Conservation (phyloP, 2,329 filamentous ascomycete genomes). For the Lecanicillium sp. region DNA sequence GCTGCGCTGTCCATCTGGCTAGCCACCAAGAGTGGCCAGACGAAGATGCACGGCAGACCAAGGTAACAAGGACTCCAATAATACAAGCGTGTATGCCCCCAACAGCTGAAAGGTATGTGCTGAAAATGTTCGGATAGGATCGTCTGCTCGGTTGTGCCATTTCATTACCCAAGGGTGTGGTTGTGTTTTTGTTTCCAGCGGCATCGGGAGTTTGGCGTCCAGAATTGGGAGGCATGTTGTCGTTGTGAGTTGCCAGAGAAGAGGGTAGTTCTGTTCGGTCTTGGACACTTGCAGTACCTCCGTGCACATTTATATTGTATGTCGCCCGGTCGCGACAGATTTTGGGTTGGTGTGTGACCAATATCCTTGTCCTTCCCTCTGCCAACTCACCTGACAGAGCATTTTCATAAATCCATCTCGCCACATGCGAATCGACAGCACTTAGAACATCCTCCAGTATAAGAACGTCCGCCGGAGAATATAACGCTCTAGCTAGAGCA, state of each 20-base stretch:
- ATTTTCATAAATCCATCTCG: conserved; percentile 8
- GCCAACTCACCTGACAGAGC: conserved; percentile 6
- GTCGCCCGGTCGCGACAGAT: conserved; percentile 3
- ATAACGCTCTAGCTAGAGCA: conserved; percentile 63
- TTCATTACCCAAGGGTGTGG: not conserved
- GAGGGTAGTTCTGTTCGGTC: not conserved
- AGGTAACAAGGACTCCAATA: not conserved
- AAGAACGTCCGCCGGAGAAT: conserved; percentile 60
- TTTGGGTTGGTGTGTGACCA: conserved; percentile 10
- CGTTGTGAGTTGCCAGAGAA: not conserved
- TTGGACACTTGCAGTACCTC: conserved; percentile 1
- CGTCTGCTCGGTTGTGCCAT: not conserved
- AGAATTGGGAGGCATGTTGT: not conserved
- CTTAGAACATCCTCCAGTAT: conserved; percentile 70
- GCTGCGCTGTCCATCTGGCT: conserved; percentile 6
- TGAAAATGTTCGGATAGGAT: not conserved
- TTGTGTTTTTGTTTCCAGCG: not conserved
- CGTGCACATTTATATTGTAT: conserved; percentile 5
- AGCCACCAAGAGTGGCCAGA: conserved; percentile 9
- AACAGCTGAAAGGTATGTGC: conserved; percentile 3
- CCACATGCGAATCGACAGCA: conserved; percentile 57
- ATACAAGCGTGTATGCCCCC: not conserved
- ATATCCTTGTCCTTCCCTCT: conserved; percentile 8
- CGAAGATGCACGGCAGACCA: conserved; percentile 1
- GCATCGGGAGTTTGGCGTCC: not conserved